phyloP scores from a whole-genome alignment of 805 yeast genomes.

The Ogataea paradorogensis region DNA sequence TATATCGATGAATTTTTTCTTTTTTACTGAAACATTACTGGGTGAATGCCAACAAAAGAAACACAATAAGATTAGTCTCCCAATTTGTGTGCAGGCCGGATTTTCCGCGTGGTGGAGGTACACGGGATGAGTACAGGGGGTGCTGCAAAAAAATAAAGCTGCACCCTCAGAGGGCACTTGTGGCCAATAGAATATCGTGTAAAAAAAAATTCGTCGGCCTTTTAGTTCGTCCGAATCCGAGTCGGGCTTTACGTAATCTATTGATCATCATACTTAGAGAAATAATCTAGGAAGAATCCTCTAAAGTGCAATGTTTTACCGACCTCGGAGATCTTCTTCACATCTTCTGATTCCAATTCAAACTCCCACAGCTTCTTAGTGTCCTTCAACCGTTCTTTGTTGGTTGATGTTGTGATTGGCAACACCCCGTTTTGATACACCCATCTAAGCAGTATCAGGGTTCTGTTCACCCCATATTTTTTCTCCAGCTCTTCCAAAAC shows the following conservation, averaged over 20 bases:
- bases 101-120: background rate
- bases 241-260: background rate
- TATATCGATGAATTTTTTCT: constrained; percentile 6
- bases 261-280: constrained; percentile 19
- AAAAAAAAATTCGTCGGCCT: background rate
- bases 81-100: background rate
- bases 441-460: constrained; percentile 71
- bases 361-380: constrained; percentile 56
- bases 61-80: background rate
- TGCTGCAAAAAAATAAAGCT: constrained; percentile 3
- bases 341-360: constrained; percentile 50
- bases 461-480: constrained; percentile 57
- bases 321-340: constrained; percentile 37
- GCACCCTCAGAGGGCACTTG: background rate
- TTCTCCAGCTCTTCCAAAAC: constrained; percentile 40
- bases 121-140: constrained; percentile 4
- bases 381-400: constrained; percentile 52
- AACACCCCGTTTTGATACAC: constrained; percentile 59
- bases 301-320: constrained; percentile 36
- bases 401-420: constrained; percentile 74
- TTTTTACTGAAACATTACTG: constrained; percentile 7
- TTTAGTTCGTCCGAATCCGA: background rate
- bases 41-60: background rate
- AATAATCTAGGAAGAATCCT: constrained; percentile 23
- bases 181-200: constrained; percentile 1